Evolutionary conservation across 495 filamentous ascomycete genomes (phyloP), one percentile per base, ranked within the genome.

Genomic region (Niebla homalea): DNA sequence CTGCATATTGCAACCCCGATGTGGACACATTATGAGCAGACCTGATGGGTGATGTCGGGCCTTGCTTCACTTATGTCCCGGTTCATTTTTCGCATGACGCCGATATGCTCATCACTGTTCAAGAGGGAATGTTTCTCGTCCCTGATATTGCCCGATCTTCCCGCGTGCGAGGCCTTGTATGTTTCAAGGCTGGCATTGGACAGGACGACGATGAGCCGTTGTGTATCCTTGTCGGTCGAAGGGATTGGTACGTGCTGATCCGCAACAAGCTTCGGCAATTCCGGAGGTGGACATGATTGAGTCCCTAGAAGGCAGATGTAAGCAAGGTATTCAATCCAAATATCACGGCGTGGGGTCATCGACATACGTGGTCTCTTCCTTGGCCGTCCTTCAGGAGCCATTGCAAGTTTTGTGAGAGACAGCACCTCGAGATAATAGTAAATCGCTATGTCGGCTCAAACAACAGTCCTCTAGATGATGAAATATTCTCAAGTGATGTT

Each of bases 31-130:
- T 38, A 43, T 19, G 29, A 41, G 52, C 76, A 63, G 70, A 97
- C 90, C 87, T 97, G 92, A 63, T 98, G 92, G 18, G 93, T 90
- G 49, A 98, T 98, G 68, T 98, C 92, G 11, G 92, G 92, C 46
- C 92, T 80, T 25, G 92, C 92, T 63, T 98, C 92, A 62, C 89
- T 95, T 58, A 98, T 98, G 60, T 98, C 92, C 44, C 92, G 73
- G 68, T 93, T 93, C 90, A 95, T 96, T 76, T 96, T 98, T 62
- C 93, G 83, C 87, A 97, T 92, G 54, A 96, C 82, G 45, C 92
- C 93, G 54, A 98, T 98, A 63, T 98, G 92, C 69, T 98, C 92
- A 59, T 98, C 92, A 64, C 89, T 95, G 74, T 98, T 98, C 56
- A 98, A 77, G 38, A 98, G 71, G 42, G 87, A 87, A 68, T 92